Base-by-base conservation (phyloP, 352 stramenopile genomes). In the Phytophthora pinifolia region DNA sequence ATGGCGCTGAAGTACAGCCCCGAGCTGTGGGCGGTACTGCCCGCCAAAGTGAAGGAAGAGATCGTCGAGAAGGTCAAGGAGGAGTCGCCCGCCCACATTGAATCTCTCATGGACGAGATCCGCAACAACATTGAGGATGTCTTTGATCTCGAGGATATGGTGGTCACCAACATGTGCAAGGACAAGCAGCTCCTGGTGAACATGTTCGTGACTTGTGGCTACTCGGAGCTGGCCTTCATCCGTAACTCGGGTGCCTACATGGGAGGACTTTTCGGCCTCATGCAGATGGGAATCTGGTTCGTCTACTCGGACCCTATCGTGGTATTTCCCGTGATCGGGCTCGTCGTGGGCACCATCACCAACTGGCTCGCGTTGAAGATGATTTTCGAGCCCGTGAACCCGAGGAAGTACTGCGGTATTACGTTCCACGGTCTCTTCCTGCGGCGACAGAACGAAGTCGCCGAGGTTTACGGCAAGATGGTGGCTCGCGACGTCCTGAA, bases 341-440 rank as follows among this genome's bases (percentile, higher is more conserved):
- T 96, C 13, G 86, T 99, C 33, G 97, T 99, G 6, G 97, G 97
- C 10, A 90, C 97, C 9, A 88, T 98, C 29, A 99, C 97, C n/a
- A 98, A 98, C 65, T 98, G 91, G 89, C 75, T 99, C 29, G 91
- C 89, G 45, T 64, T 98, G 25, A 94, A 96, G 59, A 93, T 97
- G 77, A 97, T 98, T 47, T 98, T 98, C 61, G 75, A 94, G 55
- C 91, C 91, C 0, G 80, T 97, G 38, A 80, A 97, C 33, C 89
- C 91, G 6, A 81, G 75, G 17, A 89, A 81, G 46, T 73, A 97
- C 62, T 67, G 87, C 17, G 86, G 92, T 18, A 87, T 98, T 54
- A 96, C 85, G 34, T 78, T 99, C 9, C 96, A 98, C 45, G 96
- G 96, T 20, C 78, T 98, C 29, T 99, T 99, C 62, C 67, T 98